Conservation (phyloP, 2,329 filamentous ascomycete genomes). For the Pseudogymnoascus sp. region DNA sequence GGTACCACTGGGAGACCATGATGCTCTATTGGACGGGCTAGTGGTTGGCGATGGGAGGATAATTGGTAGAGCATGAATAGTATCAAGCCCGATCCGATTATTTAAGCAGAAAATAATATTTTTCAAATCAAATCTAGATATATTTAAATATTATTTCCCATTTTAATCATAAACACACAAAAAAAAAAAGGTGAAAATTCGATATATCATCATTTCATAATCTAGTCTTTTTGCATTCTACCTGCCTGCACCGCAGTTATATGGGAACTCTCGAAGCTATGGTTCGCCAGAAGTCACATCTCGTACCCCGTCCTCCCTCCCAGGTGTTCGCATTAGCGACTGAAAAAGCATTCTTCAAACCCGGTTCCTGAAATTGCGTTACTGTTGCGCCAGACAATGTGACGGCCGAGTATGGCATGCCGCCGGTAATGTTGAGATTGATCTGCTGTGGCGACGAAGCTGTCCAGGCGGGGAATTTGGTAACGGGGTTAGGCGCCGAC, state of each 20-base stretch:
- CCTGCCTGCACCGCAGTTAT: background rate
- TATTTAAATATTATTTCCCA: no score
- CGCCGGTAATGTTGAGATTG: constrained; percentile 18
- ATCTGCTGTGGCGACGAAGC: constrained; percentile 8
- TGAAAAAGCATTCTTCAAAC: constrained; percentile 14
- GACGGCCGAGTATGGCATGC: background rate
- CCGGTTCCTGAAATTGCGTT: constrained; percentile 15
- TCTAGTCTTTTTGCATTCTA: background rate
- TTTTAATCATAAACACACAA: no score
- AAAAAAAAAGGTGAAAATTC: no score
- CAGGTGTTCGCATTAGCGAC: constrained; percentile 15
- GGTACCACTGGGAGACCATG: constrained; percentile 67
- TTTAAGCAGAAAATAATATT: no score
- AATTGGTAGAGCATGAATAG: constrained; percentile 22
- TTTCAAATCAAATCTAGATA: no score
- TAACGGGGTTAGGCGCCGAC: constrained; percentile 1
- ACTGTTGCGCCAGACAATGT: constrained; percentile 12
- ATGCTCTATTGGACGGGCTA: constrained; percentile 73
- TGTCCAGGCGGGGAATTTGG: constrained; percentile 12
- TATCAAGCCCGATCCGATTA: background rate
- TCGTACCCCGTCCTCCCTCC: constrained; percentile 16
- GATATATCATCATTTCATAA: background rate
- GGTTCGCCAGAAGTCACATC: constrained; percentile 17
- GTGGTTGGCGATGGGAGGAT: constrained; percentile 63
- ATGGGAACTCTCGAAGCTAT: constrained; percentile 14